Evolutionary conservation across 306 rosid genomes (phyloP), one percentile per base, ranked within the genome.

Genomic region (Psophocarpus tetragonolobus): DNA sequence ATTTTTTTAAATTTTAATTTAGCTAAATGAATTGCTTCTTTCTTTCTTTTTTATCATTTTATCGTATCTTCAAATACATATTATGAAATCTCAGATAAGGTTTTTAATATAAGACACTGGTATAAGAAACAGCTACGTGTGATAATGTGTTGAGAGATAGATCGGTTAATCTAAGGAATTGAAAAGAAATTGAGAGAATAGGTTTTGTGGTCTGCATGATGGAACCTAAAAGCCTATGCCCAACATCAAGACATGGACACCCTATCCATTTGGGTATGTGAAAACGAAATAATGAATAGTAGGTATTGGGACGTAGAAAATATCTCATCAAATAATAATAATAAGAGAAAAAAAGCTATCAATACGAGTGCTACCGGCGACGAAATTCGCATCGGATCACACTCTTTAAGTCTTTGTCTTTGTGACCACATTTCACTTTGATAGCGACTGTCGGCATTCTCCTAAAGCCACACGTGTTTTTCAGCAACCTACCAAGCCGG

Each of bases 381-480:
- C 17, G 42, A 67, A 65, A 6, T 14, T 6, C 9, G 11, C 38
- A 65, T 58, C 1, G 21, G 41, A 56, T 76, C 68, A 74, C n/a
- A 23, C 4, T 74, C 75, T 3, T 29, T 73, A 11, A 23, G 6
- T 74, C 75, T 3, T 29, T 73, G 15, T 73, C 21, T 8, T 15
- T 17, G 36, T 64, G 71, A 12, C 12, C 53, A 61, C 71, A 23
- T 8, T 39, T 35, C 13, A 4, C 3, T 67, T 20, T 42, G 82
- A 86, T 53, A 17, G 81, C 50, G 87, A 86, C 69, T 86, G 89
- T 86, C 87, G 89, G 89, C 89, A 74, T 29, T 2, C 41, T 64
- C 13, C 5, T 0, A 15, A 26, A 17, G 13, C 30, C 2, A 73
- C 86, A 80, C 84, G 74, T 82, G 17, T 70, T 39, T 12, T 0